phyloP scores from a whole-genome alignment of 2,329 filamentous ascomycete species.

The Alternaria alternata region DNA sequence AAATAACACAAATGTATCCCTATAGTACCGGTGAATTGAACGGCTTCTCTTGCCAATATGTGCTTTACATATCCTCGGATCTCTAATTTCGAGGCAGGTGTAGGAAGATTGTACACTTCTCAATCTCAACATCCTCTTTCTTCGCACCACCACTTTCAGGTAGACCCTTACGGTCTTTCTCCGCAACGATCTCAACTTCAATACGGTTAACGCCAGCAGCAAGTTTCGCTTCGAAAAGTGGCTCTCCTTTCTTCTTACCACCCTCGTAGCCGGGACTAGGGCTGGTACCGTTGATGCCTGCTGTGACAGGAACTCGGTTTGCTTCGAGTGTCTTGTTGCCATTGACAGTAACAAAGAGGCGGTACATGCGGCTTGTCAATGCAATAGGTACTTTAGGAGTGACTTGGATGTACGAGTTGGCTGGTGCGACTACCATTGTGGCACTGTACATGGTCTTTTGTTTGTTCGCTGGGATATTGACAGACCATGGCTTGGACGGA shows the following conservation, averaged over 20 bases:
- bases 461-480: constrained; percentile 71
- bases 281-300: constrained; percentile 42
- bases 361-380: constrained; percentile 74
- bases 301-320: constrained; percentile 60
- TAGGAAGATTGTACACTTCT: constrained; percentile 78
- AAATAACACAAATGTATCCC: neutral
- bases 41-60: neutral
- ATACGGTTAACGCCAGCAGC: constrained; percentile 78
- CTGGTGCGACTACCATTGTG: constrained; percentile 73
- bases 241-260: constrained; percentile 61
- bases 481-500: constrained; percentile 66
- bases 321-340: constrained; percentile 68
- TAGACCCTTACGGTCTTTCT: constrained; percentile 61
- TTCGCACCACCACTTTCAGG: constrained; percentile 36
- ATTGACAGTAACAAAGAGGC: constrained; percentile 77
- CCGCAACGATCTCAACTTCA: constrained; percentile 79
- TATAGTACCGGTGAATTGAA: neutral
- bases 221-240: constrained; percentile 78
- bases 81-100: constrained; percentile 65
- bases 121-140: constrained; percentile 69
- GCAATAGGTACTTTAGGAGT: constrained; percentile 70
- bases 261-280: constrained; percentile 36
- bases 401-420: constrained; percentile 76
- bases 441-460: constrained; percentile 74
- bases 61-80: neutral